Percentiles rank a stretch among this genome's conserved stretches.
These are phyloP conservation scores for Xylaria castorea DNA, from an alignment of 495 filamentous ascomycete species.

Conservation along the genomic window DNA sequence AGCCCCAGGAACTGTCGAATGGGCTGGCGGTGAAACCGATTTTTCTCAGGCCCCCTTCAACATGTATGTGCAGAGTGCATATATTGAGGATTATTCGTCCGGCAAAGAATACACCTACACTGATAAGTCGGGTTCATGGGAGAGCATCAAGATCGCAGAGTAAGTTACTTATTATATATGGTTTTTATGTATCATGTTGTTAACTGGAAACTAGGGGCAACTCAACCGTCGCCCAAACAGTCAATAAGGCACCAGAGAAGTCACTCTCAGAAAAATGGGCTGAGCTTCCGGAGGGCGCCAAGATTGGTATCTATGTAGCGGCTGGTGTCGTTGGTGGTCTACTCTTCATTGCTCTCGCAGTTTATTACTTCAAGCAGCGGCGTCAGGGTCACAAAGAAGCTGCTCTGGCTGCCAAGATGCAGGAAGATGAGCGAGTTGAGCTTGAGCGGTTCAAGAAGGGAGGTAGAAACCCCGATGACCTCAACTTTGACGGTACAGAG, in stretches of 20 bases:
- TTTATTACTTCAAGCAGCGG: conserved; percentile 73
- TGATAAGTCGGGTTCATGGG: conserved; percentile 69
- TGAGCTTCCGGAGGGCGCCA: conserved; percentile 58
- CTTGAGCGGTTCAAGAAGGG: conserved; percentile 60
- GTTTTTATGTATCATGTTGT: not conserved
- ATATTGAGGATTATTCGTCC: conserved; percentile 69
- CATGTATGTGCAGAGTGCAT: conserved; percentile 75
- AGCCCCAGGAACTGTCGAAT: conserved; percentile 61
- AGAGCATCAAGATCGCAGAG: conserved; percentile 73
- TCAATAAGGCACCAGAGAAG: conserved; percentile 51
- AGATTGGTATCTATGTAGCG: conserved; percentile 67
- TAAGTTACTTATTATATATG: conserved; percentile 46
- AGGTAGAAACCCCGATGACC: conserved; percentile 54
- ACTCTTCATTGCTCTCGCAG: conserved; percentile 53
- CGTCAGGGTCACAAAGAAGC: conserved; percentile 69
- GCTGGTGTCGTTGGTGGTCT: conserved; percentile 58
- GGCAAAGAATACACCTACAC: conserved; percentile 72
- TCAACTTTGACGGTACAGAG: conserved; percentile 47
- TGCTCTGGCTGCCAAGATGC: conserved; percentile 60
- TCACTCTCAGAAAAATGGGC: conserved; percentile 63
- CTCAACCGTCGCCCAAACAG: conserved; percentile 59
- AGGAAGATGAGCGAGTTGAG: conserved; percentile 67
- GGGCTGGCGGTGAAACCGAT: conserved; percentile 82
- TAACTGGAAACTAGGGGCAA: conserved; percentile 58
- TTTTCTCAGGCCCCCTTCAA: conserved; percentile 73